Base-by-base conservation (phyloP, 768 basidiomycete genomes). In the Rubroboletus satanas region DNA sequence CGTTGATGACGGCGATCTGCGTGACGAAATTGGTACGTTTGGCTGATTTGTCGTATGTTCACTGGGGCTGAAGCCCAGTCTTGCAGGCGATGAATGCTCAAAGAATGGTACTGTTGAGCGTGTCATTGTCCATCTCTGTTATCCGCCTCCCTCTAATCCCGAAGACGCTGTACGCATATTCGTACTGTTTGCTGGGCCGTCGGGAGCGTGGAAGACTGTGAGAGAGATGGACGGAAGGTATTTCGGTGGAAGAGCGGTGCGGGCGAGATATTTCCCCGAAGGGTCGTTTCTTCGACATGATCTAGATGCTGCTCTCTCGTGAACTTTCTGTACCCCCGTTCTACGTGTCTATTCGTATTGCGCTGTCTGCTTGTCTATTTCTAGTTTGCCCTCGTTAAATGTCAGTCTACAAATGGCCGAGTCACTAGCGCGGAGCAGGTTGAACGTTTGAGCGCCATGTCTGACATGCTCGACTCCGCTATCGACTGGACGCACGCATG, bases 161-260 rank as follows among this genome's bases (percentile, higher is more conserved):
- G 84, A 85, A n/a, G 88, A 93, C n/a, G 84, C 87, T 1, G 88
- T 97, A 5, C 85, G 94, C 49, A 87, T 98, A 51, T 98, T 97
- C 66, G 88, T 98, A 15, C 74, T 90, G 49, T 98, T 96, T 64
- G 84, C 85, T 0, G 96, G 95, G 1, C 90, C 91, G 5, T 94
- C 82, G 0, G 96, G 93, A 11, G 96, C 95, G 7, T 98, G 94
- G 95, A 92, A 93, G 71, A 94, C 93, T 0, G 91, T 95, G 3
- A 83, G 93, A 45, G 93, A 96, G 68, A 78, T 98, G 49, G 93
- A 98, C 63, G 96, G 93, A 21, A 79, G 95, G 29, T 96, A 82
- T 67, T 98, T 98, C 66, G 94, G 90, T 12, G 96, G 96, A 10
- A 79, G 87, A 59, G 79, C 80, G 15, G 90, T 96, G 31, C 77